Percentiles rank a stretch among this genome's conserved stretches.
These are phyloP conservation scores for Echinosphaeria canescens DNA, from an alignment of 2,329 filamentous ascomycete genomes.

Conservation along the genomic window DNA sequence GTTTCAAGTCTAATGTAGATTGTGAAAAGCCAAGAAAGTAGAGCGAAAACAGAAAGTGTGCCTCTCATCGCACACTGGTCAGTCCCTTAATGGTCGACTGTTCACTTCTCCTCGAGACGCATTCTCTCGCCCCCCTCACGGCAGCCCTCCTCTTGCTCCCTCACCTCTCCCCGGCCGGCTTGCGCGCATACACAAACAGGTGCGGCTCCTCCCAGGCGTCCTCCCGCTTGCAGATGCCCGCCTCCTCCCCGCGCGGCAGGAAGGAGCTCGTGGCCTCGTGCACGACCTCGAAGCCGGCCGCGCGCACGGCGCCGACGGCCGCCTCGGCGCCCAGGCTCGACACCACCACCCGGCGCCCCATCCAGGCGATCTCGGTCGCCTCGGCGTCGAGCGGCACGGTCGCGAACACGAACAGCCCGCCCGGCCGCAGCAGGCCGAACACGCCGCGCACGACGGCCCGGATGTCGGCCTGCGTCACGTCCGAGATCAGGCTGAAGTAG, in stretches of 20 bases:
- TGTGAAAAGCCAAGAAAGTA: too few species aligned
- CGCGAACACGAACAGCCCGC: slow-evolving; percentile 6
- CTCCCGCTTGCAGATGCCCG: slow-evolving; percentile 7
- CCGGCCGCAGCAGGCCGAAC: slow-evolving; percentile 3
- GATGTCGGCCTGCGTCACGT: slow-evolving; percentile 8
- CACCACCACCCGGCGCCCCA: slow-evolving; percentile 8
- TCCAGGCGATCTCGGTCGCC: slow-evolving; percentile 6
- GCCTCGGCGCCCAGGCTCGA: slow-evolving; percentile 8
- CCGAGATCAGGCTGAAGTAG: slow-evolving; percentile 9
- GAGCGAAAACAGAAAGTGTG: too few species aligned
- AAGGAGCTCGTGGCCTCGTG: slow-evolving; percentile 4
- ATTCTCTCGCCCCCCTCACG: too few species aligned
- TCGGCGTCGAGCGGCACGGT: slow-evolving; percentile 7
- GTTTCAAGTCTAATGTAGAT: too few species aligned
- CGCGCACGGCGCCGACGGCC: slow-evolving; percentile 4
- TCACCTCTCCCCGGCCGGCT: slow-evolving; percentile 4
- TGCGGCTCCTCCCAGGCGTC: slow-evolving; percentile 10
- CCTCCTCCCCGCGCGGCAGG: slow-evolving; percentile 6
- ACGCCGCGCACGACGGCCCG: slow-evolving; percentile 4
- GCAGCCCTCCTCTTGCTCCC: too few species aligned
- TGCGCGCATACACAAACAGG: slow-evolving; percentile 9
- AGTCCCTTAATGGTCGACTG: too few species aligned
- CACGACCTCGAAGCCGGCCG: slow-evolving; percentile 6
- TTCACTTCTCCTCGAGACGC: too few species aligned
- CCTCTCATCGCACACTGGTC: too few species aligned